These are phyloP conservation scores for Phlebopus sp. DNA, from an alignment of 1,284 basidiomycete genomes.

Conservation along the genomic window DNA sequence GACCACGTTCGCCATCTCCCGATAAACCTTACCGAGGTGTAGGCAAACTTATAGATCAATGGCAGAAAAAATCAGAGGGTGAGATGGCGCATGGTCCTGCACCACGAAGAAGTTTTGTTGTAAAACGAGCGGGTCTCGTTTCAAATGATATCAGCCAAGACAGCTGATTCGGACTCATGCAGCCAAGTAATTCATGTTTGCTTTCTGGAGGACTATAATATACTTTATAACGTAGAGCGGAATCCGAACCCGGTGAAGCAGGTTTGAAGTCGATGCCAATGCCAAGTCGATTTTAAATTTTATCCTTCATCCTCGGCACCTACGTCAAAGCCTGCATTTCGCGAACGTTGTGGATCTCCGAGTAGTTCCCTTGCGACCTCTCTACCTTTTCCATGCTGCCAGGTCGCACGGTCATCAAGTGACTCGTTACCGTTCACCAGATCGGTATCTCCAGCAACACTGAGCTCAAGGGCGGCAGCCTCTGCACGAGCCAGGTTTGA, in stretches of 20 bases:
- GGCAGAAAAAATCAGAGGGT: slow-evolving; percentile 75
- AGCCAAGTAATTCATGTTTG: slow-evolving; percentile 5
- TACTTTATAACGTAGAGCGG: slow-evolving; percentile 7
- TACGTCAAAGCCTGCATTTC: slow-evolving; percentile 9
- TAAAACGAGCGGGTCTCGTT: slow-evolving; percentile 44
- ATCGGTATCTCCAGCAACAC: slow-evolving; percentile 44
- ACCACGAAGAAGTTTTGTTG: slow-evolving; percentile 36
- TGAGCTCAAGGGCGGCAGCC: slow-evolving; percentile 51
- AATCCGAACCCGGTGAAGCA: too few relatives aligned
- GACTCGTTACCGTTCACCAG: slow-evolving; percentile 34
- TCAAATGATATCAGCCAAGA: slow-evolving; percentile 25
- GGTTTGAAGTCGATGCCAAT: too few relatives aligned
- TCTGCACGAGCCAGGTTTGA: slow-evolving; percentile 66
- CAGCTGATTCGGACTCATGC: slow-evolving; percentile 16
- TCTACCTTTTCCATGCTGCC: slow-evolving; percentile 41
- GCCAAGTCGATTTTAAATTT: too few relatives aligned
- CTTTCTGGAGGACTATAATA: slow-evolving; percentile 3
- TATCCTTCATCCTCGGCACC: slow-evolving; percentile 13
- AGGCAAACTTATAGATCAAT: slow-evolving; percentile 76
- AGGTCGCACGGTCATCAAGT: slow-evolving; percentile 30
- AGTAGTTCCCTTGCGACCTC: slow-evolving; percentile 36
- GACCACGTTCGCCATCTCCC: slow-evolving; percentile 53
- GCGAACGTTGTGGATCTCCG: slow-evolving; percentile 13
- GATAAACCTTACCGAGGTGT: slow-evolving; percentile 78
- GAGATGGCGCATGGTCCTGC: slow-evolving; percentile 36